These are phyloP conservation scores for Cystofilobasidium ferigula DNA, from an alignment of 768 basidiomycete genomes.

Conservation along the genomic window DNA sequence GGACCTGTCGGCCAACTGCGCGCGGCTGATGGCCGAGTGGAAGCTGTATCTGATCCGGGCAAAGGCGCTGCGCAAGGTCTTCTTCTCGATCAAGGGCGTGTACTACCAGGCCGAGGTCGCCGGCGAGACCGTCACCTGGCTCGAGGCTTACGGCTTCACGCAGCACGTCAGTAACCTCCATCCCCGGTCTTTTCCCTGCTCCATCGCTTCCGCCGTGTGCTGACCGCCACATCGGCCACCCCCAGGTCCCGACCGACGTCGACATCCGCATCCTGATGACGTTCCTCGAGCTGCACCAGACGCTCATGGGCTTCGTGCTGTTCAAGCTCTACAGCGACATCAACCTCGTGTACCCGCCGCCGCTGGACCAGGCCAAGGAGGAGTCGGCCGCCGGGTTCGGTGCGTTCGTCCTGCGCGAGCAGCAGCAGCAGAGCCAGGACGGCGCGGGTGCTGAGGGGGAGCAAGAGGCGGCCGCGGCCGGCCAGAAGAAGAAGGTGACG, in stretches of 20 bases:
- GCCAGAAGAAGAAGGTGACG: constrained; percentile 41
- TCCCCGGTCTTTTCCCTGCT: no score
- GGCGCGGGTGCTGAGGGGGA: constrained; percentile 36
- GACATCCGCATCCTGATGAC: constrained; percentile 97
- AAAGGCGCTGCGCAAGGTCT: constrained; percentile 70
- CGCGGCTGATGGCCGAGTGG: constrained; percentile 86
- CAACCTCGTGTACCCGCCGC: constrained; percentile 89
- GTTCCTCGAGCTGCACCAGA: constrained; percentile 96
- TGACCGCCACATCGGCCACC: background rate
- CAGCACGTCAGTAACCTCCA: constrained; percentile 55
- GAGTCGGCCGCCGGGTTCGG: constrained; percentile 80
- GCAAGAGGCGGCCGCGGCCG: constrained; percentile 37
- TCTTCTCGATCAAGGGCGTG: constrained; percentile 93
- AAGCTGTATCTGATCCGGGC: constrained; percentile 89
- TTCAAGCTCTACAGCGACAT: constrained; percentile 97
- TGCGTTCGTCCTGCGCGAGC: constrained; percentile 62
- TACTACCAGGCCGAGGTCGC: constrained; percentile 88
- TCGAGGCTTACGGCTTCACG: constrained; percentile 94
- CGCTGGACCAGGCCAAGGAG: constrained; percentile 68
- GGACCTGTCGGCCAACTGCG: constrained; percentile 78
- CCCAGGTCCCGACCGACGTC: constrained; percentile 81
- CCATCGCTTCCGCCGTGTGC: background rate
- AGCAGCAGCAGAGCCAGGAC: constrained; percentile 42
- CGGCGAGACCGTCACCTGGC: constrained; percentile 85
- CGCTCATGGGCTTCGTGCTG: constrained; percentile 83